A percentile compares a stretch with the other conserved stretches of the same genome.
These are phyloP conservation scores for Fusarium concolor DNA, from an alignment of 2,329 filamentous ascomycete species.

Conservation along the genomic window DNA sequence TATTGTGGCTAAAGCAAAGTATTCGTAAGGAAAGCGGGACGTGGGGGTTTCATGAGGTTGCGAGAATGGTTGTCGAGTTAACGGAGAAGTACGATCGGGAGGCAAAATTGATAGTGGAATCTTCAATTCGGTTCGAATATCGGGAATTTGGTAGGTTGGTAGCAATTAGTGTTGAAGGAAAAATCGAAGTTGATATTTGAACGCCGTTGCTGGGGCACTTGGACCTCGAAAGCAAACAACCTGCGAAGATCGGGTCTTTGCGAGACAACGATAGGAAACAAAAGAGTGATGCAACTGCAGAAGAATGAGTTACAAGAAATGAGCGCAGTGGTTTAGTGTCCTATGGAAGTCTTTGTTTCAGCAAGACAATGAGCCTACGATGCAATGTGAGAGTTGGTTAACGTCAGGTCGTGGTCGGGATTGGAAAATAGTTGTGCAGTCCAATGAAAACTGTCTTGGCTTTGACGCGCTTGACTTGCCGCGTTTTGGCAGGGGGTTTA, in stretches of 20 bases:
- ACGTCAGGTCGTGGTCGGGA: background rate
- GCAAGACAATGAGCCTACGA: conserved; percentile 30
- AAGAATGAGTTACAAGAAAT: background rate
- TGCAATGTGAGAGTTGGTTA: conserved; percentile 9
- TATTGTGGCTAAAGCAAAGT: conserved; percentile 12
- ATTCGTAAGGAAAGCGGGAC: conserved; percentile 4
- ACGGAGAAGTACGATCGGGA: background rate
- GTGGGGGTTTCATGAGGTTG: conserved; percentile 16
- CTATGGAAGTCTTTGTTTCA: conserved; percentile 11
- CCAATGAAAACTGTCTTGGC: conserved; percentile 18
- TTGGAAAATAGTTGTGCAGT: conserved; percentile 34
- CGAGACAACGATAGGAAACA: background rate
- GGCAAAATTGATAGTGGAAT: background rate
- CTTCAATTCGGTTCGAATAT: background rate
- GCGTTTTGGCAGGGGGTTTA: conserved; percentile 46
- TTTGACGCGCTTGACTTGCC: conserved; percentile 38
- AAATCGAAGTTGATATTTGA: conserved; percentile 18
- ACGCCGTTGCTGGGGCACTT: conserved; percentile 32
- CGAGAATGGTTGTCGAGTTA: background rate
- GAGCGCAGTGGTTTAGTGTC: background rate
- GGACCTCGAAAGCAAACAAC: conserved; percentile 19
- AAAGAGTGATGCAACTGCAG: conserved; percentile 4
- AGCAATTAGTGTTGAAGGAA: conserved; percentile 9
- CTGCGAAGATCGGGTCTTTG: conserved; percentile 10
- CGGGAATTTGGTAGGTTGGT: background rate